Conservation (phyloP, 176 grass and related monocot genomes). For the Saccharum officinarum region DNA sequence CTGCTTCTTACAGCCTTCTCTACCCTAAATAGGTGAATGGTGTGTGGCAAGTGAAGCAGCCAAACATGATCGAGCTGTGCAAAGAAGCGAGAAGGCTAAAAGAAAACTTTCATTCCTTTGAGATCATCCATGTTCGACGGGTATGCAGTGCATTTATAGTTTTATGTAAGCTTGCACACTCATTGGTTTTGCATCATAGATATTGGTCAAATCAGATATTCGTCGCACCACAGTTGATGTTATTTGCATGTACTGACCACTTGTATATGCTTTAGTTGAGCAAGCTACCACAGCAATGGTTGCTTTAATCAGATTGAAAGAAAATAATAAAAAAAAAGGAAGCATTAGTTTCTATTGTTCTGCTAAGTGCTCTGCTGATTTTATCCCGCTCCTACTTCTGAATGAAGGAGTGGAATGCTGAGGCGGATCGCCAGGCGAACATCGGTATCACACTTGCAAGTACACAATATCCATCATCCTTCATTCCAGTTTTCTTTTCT, state of each 20-base stretch:
- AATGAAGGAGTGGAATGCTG: constrained; percentile 65
- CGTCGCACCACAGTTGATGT: neutral
- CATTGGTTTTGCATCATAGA: neutral
- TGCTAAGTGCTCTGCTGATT: constrained; percentile 19
- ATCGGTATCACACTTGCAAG: constrained; percentile 49
- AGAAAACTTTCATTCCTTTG: constrained; percentile 49
- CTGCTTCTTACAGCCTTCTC: neutral
- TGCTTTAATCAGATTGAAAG: neutral
- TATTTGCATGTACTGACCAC: neutral
- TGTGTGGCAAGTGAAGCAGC: constrained; percentile 53
- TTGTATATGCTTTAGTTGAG: constrained; percentile 2
- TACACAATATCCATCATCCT: constrained; percentile 8
- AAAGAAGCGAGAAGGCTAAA: constrained; percentile 55
- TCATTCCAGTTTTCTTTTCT: neutral
- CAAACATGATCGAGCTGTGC: constrained; percentile 57
- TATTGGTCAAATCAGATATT: neutral
- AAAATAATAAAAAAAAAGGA: neutral
- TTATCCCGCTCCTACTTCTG: constrained; percentile 13
- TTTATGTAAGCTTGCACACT: neutral
- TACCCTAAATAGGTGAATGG: constrained; percentile 50
- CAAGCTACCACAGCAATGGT: neutral
- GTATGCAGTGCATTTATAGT: constrained; percentile 29
- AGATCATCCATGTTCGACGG: constrained; percentile 55
- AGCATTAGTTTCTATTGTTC: neutral
- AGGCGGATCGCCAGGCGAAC: constrained; percentile 73